Evolutionary conservation across 495 filamentous ascomycete species (phyloP), one percentile per base, ranked within the genome.

Genomic region (Annulohypoxylon maeteangense): DNA sequence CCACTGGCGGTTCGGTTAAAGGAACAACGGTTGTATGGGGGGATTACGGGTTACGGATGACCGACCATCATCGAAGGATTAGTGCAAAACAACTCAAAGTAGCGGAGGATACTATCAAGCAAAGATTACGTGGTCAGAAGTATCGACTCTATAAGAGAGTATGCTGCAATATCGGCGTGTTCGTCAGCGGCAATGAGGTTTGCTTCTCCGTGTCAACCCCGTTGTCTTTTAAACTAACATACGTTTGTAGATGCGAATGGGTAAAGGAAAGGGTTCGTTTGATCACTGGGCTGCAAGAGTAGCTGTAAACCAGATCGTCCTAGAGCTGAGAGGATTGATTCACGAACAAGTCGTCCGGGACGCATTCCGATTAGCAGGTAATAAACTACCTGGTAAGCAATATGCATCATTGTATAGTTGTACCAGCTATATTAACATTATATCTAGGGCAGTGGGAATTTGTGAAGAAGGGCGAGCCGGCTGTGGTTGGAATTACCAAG

Each of bases 21-120:
- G 95, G 95, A 65, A 99, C 95, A 53, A 98, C 95, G 1, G 92
- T 99, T 11, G 87, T 94, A 56, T 98, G 94, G 94, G 95, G 95
- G 59, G 95, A 98, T 80, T 98, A 94, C 76, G 95, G 95, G 14
- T 80, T 99, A 76, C 93, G 95, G 47, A 93, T 99, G 89, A 89
- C 86, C 66, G 94, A 98, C 81, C 93, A 98, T 78, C 91, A 97
- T 81, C 91, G 94, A 34, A 88, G 95, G 34, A 89, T 99, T 76
- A 93, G 92, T 44, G 92, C 95, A n/a, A 77, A 86, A 50, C 92
- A 95, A 66, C 87, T 98, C 55, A 92, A 93, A 81, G 88, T 92
- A 65, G 96, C 92, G 65, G 94, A 97, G 78, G 93, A 97, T 48
- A 92, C 94, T 1, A 97, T 99, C 78, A 94, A 92, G 78, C 86